Evolutionary conservation across 192 early-diverging fungal species (phyloP).

Genomic region (Phycomyces nitens): DNA sequence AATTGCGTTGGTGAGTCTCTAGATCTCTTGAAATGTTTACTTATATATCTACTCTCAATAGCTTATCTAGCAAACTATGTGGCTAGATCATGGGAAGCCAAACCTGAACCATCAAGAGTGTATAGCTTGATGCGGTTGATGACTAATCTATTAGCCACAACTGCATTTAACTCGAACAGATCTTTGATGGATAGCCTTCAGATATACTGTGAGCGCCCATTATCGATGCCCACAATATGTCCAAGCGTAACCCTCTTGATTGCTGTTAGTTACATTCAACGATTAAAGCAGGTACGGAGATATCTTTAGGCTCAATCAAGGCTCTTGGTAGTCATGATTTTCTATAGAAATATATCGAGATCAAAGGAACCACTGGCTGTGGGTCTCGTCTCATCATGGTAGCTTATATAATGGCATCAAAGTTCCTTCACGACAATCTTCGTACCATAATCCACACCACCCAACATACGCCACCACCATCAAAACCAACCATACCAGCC

Average conservation of each 20-base stretch:
- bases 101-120: background rate
- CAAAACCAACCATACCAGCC: background rate
- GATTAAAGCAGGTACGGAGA: slow-evolving; percentile 31
- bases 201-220: slow-evolving; percentile 19
- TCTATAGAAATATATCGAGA: slow-evolving; percentile 41
- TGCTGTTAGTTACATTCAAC: slow-evolving; percentile 47
- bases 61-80: slow-evolving; percentile 23
- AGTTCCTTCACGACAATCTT: slow-evolving; percentile 36
- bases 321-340: background rate
- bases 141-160: slow-evolving; percentile 24
- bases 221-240: slow-evolving; percentile 28
- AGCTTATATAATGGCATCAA: slow-evolving; percentile 49
- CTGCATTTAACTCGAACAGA: slow-evolving; percentile 7
- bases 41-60: slow-evolving; percentile 7
- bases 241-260: slow-evolving; percentile 46
- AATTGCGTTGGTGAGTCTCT: slow-evolving; percentile 9
- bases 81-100: slow-evolving; percentile 16
- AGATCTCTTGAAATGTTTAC: too few species aligned
- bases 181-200: slow-evolving; percentile 19
- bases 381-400: slow-evolving; percentile 46
- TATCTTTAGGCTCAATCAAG: background rate
- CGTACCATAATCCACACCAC: slow-evolving; percentile 18
- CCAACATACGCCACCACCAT: background rate
- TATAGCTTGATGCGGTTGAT: slow-evolving; percentile 12
- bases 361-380: slow-evolving; percentile 43